phyloP scores from a whole-genome alignment of 345 rosid species.

The Hibiscus syriacus region DNA sequence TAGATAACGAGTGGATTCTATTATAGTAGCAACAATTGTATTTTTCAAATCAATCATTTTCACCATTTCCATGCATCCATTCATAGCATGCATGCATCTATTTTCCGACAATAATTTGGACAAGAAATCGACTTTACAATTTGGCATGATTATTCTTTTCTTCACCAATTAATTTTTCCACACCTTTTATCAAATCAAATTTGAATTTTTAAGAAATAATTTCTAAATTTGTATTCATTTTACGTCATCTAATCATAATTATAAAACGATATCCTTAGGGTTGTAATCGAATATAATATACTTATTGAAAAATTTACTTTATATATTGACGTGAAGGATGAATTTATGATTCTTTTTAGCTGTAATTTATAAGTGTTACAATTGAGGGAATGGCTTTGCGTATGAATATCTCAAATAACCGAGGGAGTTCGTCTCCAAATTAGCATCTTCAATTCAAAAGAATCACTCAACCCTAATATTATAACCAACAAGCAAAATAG shows the following conservation, averaged over 20 bases:
- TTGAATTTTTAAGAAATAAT: background rate
- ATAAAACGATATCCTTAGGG: background rate
- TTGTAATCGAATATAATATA: background rate
- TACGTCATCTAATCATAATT: background rate
- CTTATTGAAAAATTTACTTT: background rate
- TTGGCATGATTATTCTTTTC: background rate
- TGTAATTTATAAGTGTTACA: background rate
- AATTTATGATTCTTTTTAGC: background rate
- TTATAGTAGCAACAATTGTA: background rate
- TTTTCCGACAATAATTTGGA: background rate
- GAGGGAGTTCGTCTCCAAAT: background rate
- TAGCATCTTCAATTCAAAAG: background rate
- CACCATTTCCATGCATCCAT: background rate
- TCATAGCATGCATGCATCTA: background rate
- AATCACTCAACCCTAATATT: conserved; percentile 5
- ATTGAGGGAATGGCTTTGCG: background rate
- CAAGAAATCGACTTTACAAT: background rate
- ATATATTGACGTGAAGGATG: background rate
- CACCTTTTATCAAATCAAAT: background rate
- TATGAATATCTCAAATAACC: background rate
- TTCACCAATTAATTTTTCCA: background rate
- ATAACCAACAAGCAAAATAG: background rate
- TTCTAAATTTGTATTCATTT: background rate
- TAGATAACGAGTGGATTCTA: background rate
- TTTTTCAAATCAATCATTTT: conserved; percentile 4